Percentiles rank a stretch among this genome's conserved stretches.
These are phyloP conservation scores for Entoloma clypeatum DNA, from an alignment of 1,284 basidiomycete genomes.

Conservation along the genomic window DNA sequence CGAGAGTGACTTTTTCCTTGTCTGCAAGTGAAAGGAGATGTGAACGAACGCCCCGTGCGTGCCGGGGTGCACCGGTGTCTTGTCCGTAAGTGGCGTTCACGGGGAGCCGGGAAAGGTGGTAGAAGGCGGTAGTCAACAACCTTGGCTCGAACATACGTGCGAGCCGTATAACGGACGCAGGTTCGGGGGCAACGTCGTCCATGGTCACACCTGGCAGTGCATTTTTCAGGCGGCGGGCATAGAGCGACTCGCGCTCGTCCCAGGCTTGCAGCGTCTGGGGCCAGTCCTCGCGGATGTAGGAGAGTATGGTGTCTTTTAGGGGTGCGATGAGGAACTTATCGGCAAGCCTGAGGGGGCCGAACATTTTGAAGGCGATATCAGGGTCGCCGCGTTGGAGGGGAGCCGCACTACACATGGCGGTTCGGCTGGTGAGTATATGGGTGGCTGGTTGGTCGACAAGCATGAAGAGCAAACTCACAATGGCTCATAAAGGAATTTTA, in stretches of 20 bases:
- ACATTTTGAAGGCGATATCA: slow-evolving; percentile 24
- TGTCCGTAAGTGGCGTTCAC: slow-evolving; percentile 21
- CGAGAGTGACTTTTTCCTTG: slow-evolving; percentile 19
- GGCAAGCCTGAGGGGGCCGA: slow-evolving; percentile 22
- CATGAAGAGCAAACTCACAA: slow-evolving; percentile 16
- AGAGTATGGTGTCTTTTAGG: slow-evolving; percentile 22
- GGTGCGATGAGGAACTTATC: slow-evolving; percentile 23
- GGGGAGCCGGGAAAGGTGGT: slow-evolving; percentile 22
- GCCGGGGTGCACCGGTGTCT: slow-evolving; percentile 16
- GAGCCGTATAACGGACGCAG: slow-evolving; percentile 24
- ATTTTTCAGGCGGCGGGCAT: slow-evolving; percentile 20
- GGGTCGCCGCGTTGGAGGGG: slow-evolving; percentile 23
- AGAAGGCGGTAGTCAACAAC: slow-evolving; percentile 20
- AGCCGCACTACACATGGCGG: slow-evolving; percentile 20
- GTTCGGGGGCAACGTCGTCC: slow-evolving; percentile 24
- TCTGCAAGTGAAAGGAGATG: slow-evolving; percentile 19
- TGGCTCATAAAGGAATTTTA: slow-evolving; percentile 25
- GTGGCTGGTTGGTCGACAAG: background rate
- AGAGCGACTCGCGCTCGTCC: slow-evolving; percentile 23
- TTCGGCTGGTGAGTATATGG: slow-evolving; percentile 9
- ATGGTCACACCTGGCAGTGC: slow-evolving; percentile 14
- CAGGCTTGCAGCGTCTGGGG: slow-evolving; percentile 21
- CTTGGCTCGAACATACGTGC: slow-evolving; percentile 21
- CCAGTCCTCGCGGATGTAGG: slow-evolving; percentile 23
- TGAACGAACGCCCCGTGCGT: slow-evolving; percentile 19